Evolutionary conservation across 2,329 filamentous ascomycete genomes (phyloP), one percentile per base, ranked within the genome.

Genomic region (Claviceps sp.): DNA sequence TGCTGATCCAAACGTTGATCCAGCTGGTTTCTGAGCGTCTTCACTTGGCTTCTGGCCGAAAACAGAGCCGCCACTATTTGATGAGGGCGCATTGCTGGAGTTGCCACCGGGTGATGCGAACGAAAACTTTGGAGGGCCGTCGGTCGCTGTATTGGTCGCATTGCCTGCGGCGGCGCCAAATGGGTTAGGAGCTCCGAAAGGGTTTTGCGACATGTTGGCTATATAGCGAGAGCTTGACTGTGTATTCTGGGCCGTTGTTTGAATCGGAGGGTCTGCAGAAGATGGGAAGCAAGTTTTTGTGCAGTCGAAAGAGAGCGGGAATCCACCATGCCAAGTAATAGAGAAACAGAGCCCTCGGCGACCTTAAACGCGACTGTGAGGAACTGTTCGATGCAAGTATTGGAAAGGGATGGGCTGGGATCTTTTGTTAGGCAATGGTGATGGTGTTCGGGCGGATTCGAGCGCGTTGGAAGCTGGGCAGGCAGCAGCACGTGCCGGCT

Each of bases 181-280:
- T 38, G 65, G 62, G 64, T 59, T 57, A 54, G 60, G 55, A 52
- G 61, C 58, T 55, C 64, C 62, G 58, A 73, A 72, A 53, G 37
- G 66, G 63, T 72, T 72, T 40, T 18, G 11, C 37, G 67, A 62
- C 69, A 72, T 72, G 54, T 52, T 61, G 55, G 14, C 44, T 51
- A 50, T n/a, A 9, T 22, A 46, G 26, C 30, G 45, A 44, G 38
- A 30, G 40, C 22, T 48, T n/a, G 43, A 41, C 11, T 34, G 52
- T 40, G 20, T 24, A 22, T 46, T 37, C 9, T 44, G 7, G 9
- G n/a, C 52, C 22, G 37, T 37, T 14, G 30, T 37, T 34, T 24
- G 24, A 13, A 38, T 7, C 45, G 20, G 13, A 53, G 40, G 22
- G 52, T 38, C 11, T 26, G 24, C 13, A 18, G 16, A 42, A 46